Conservation (phyloP, 495 filamentous ascomycete species). For the Cercophora samala region DNA sequence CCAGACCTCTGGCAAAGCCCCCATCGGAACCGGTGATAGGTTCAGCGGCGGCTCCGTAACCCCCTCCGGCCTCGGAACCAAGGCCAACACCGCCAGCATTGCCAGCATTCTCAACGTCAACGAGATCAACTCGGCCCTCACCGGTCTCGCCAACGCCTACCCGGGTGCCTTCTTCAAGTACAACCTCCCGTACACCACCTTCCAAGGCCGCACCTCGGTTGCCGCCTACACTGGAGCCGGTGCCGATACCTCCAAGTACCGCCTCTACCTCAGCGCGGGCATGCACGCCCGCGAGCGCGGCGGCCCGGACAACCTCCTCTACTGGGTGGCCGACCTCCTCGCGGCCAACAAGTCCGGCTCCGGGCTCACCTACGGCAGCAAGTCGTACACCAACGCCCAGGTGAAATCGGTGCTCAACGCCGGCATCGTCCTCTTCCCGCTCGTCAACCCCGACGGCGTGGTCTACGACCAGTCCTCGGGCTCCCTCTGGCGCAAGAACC, state of each 20-base stretch:
- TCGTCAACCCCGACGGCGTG: conserved; percentile 43
- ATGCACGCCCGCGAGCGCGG: conserved; percentile 25
- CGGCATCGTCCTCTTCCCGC: conserved; percentile 40
- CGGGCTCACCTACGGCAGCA: conserved; percentile 40
- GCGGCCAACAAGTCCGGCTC: conserved; percentile 32
- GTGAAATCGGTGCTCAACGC: conserved; percentile 35
- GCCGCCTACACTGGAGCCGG: conserved; percentile 28
- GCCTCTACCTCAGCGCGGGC: conserved; percentile 30
- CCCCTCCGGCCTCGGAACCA: conserved; percentile 6
- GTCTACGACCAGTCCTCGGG: conserved; percentile 35
- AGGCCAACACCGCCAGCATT: conserved; percentile 17
- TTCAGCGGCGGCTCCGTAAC: background rate
- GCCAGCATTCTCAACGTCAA: conserved; percentile 32
- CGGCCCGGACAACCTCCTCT: conserved; percentile 19
- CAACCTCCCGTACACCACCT: conserved; percentile 30
- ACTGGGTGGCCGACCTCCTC: conserved; percentile 18
- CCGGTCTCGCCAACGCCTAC: conserved; percentile 33
- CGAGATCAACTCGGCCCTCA: conserved; percentile 34
- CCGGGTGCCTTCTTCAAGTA: conserved; percentile 28
- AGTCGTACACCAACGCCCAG: conserved; percentile 38
- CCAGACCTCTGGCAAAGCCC: background rate
- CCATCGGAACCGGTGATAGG: conserved; percentile 3
- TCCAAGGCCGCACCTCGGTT: conserved; percentile 10
- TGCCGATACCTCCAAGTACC: conserved; percentile 27
- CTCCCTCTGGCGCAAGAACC: conserved; percentile 44